These are phyloP conservation scores for Macrophomina pseudophaseolina DNA, from an alignment of 2,329 filamentous ascomycete species.

Conservation along the genomic window DNA sequence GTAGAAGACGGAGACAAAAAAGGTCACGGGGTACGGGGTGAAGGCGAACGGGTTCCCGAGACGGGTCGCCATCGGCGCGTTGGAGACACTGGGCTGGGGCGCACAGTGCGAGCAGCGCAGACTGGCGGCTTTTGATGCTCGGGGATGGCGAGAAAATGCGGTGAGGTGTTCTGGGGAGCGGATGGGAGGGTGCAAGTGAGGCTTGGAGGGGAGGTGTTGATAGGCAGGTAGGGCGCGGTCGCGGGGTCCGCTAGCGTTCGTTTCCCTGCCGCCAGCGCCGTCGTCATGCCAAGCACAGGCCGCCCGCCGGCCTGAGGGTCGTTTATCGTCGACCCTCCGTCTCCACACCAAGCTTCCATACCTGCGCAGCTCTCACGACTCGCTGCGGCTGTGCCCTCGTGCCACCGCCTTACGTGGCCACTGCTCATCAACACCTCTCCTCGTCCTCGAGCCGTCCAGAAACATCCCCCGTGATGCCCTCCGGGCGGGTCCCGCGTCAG, in stretches of 20 bases:
- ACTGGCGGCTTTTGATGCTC: not conserved
- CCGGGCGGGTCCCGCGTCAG: not conserved
- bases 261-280: constrained; percentile 1
- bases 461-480: not conserved
- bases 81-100: not conserved
- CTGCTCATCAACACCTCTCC: not conserved
- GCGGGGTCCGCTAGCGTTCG: constrained; percentile 20
- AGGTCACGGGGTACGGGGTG: constrained; percentile 77
- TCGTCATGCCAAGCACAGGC: constrained; percentile 21
- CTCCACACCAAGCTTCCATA: constrained; percentile 7
- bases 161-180: not conserved
- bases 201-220: constrained; percentile 6
- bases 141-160: constrained; percentile 14
- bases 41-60: constrained; percentile 68
- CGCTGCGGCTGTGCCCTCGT: constrained; percentile 16
- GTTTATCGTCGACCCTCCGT: constrained; percentile 13
- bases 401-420: constrained; percentile 20
- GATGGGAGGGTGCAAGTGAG: not conserved
- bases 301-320: not conserved
- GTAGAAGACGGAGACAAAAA: constrained; percentile 79
- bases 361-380: not conserved
- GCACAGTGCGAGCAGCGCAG: not conserved
- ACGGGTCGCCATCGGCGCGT: constrained; percentile 29
- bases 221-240: constrained; percentile 6
- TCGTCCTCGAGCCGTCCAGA: not conserved